These are phyloP conservation scores for Puccinia horiana DNA, from an alignment of 1,284 basidiomycete species.

Conservation along the genomic window DNA sequence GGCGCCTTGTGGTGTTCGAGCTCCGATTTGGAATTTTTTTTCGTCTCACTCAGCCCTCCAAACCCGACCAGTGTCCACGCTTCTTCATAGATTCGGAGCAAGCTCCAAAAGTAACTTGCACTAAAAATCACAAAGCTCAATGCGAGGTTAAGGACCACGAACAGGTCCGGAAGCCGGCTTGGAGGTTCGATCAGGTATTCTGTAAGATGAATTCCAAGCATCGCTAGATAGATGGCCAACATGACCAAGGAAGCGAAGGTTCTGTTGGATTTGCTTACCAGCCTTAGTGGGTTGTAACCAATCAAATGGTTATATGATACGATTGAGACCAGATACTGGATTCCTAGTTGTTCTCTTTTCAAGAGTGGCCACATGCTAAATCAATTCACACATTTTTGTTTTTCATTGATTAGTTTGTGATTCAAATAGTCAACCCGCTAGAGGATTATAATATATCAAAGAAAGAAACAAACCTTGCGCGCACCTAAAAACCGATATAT, in stretches of 20 bases:
- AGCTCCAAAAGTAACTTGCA: conserved; percentile 62
- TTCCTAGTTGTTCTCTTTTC: conserved; percentile 72
- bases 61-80: conserved; percentile 51
- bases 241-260: conserved; percentile 62
- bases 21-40: background rate
- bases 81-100: conserved; percentile 57
- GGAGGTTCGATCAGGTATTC: conserved; percentile 70
- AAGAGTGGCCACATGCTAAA: conserved; percentile 85
- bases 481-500: conserved; percentile 84
- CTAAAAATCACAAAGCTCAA: conserved; percentile 75
- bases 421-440: background rate
- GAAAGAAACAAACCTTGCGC: conserved; percentile 51
- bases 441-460: background rate
- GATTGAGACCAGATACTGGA: conserved; percentile 71
- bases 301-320: conserved; percentile 78
- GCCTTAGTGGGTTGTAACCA: conserved; percentile 64
- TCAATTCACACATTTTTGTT: background rate
- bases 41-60: background rate
- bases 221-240: conserved; percentile 68
- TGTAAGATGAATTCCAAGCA: conserved; percentile 66
- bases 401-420: background rate
- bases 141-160: conserved; percentile 80
- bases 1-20: background rate
- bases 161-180: conserved; percentile 78
- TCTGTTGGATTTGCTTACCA: conserved; percentile 62